A percentile compares a stretch with the other conserved stretches of the same genome.
These are phyloP conservation scores for Seminavis robusta DNA, from an alignment of 108 stramenopile species.

Conservation along the genomic window DNA sequence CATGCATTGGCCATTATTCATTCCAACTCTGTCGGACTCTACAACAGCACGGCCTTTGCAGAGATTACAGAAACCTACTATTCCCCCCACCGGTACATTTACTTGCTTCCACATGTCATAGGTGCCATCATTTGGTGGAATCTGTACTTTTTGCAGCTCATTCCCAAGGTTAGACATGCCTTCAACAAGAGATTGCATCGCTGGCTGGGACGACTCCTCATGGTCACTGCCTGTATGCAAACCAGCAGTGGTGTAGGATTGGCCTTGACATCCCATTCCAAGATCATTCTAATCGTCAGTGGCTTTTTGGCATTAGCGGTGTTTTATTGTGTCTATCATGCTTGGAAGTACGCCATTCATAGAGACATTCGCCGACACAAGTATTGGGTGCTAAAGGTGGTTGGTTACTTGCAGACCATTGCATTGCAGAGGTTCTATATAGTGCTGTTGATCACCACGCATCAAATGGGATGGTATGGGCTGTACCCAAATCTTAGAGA, in stretches of 20 bases:
- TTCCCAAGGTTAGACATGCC: not conserved
- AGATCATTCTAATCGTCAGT: not conserved
- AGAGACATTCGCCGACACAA: conserved; percentile 9
- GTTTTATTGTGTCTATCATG: not conserved
- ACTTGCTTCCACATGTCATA: conserved; percentile 10
- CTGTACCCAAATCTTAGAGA: conserved; percentile 13
- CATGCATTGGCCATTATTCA: no score
- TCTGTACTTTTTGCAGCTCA: conserved; percentile 8
- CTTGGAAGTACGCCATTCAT: not conserved
- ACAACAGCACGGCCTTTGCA: no score
- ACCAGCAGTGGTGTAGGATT: not conserved
- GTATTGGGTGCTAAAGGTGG: conserved; percentile 10
- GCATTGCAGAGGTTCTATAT: conserved; percentile 9
- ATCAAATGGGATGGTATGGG: conserved; percentile 6
- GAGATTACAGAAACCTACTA: no score
- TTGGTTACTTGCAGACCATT: conserved; percentile 17
- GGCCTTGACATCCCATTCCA: not conserved
- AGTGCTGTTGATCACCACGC: not conserved
- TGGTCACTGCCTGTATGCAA: not conserved
- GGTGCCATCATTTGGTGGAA: conserved; percentile 11
- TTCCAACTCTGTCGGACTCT: no score
- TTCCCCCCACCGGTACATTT: not conserved
- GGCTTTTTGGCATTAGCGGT: not conserved
- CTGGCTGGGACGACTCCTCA: not conserved
- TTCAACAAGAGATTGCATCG: not conserved